These are phyloP conservation scores for Babesia ovis DNA, from an alignment of 169 alveolate species.

Conservation along the genomic window DNA sequence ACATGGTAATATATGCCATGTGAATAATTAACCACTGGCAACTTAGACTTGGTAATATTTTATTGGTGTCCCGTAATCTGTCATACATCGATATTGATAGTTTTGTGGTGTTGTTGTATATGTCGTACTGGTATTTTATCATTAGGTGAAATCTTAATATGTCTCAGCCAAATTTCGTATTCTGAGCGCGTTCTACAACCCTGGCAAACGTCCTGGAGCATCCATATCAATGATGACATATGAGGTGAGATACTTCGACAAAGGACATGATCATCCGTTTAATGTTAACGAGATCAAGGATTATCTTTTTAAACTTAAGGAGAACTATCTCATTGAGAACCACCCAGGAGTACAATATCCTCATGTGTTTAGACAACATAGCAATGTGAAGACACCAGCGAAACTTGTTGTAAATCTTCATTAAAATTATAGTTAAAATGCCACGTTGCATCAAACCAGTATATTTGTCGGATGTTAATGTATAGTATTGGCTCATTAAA, in stretches of 20 bases:
- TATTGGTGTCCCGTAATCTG: no score
- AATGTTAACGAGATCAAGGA: conserved; percentile 84
- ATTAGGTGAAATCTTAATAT: no score
- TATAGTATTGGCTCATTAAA: no score
- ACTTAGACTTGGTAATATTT: no score
- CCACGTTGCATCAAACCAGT: background rate
- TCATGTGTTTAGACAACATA: conserved; percentile 83
- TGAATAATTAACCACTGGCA: no score
- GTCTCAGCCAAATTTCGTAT: conserved; percentile 78
- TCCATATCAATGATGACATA: conserved; percentile 81
- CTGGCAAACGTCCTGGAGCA: conserved; percentile 86
- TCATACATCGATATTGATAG: no score
- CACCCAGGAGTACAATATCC: conserved; percentile 87
- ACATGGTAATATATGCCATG: no score
- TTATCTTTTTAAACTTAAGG: conserved; percentile 79
- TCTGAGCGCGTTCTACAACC: conserved; percentile 84
- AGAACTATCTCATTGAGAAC: conserved; percentile 80
- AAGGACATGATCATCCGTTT: conserved; percentile 85
- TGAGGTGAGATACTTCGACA: conserved; percentile 84
- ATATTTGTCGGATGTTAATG: no score
- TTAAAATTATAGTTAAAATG: conserved; percentile 3
- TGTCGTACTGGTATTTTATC: no score
- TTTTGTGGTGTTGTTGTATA: no score
- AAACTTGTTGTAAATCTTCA: conserved; percentile 75
- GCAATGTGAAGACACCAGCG: conserved; percentile 77